phyloP scores from a whole-genome alignment of 257 asterid species.

The Rubia yunnanensis region DNA sequence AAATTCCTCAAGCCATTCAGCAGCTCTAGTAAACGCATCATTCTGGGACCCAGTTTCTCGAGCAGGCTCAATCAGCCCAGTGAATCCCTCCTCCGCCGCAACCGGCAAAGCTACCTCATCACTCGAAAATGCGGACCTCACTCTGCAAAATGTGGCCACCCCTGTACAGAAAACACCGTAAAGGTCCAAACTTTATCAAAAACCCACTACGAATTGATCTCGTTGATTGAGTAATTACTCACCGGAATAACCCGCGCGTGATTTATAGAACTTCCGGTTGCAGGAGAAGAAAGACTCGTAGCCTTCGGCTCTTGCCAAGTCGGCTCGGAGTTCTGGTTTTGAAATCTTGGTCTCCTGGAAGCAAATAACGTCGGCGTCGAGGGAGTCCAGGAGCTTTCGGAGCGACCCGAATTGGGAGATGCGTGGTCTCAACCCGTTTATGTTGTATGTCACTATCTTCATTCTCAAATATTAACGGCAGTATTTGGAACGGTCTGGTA shows the following conservation, averaged over 20 bases:
- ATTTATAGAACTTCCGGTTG: conserved; percentile 68
- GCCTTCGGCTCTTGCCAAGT: conserved; percentile 83
- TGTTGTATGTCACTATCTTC: conserved; percentile 94
- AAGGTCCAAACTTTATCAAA: background rate
- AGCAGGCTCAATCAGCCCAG: conserved; percentile 57
- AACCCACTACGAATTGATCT: background rate
- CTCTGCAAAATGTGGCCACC: conserved; percentile 94
- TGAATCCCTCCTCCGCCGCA: conserved; percentile 87
- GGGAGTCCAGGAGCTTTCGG: conserved; percentile 58
- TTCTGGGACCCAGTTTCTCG: conserved; percentile 34
- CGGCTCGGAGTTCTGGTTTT: conserved; percentile 60
- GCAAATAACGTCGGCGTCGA: conserved; percentile 83
- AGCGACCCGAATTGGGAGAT: conserved; percentile 80
- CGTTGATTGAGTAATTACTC: background rate
- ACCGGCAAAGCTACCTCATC: conserved; percentile 77
- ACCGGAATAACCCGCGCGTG: conserved; percentile 93
- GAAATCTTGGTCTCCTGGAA: conserved; percentile 91
- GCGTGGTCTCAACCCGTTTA: conserved; percentile 87
- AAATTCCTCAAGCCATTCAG: conserved; percentile 53
- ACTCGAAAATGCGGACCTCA: conserved; percentile 65
- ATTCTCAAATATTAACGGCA: conserved; percentile 15
- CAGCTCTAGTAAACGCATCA: conserved; percentile 28
- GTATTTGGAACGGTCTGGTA: background rate
- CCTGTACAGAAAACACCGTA: conserved; percentile 32
- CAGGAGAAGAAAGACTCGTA: conserved; percentile 95